Conservation (phyloP, 257 asterid species). For the Leonotis leonurus region DNA sequence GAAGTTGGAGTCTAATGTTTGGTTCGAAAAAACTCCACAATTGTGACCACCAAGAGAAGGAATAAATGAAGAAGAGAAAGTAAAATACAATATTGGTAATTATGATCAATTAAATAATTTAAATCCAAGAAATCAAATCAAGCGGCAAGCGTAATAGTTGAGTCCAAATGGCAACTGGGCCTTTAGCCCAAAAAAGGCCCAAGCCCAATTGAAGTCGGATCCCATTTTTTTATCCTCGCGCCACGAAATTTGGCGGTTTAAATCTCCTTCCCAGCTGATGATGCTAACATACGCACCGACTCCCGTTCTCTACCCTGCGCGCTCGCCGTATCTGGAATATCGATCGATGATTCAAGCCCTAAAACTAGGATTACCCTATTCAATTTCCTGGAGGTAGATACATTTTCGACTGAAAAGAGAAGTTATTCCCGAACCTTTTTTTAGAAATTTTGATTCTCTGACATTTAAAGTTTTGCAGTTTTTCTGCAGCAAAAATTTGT, state of each 20-base stretch:
- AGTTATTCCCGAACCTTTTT: neutral
- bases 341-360: conserved; percentile 50
- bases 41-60: too few species aligned
- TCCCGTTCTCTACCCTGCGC: conserved; percentile 12
- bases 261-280: neutral
- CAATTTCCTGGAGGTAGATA: conserved; percentile 23
- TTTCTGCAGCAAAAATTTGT: conserved; percentile 30
- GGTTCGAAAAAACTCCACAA: too few species aligned
- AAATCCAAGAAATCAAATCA: too few species aligned
- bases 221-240: conserved; percentile 7
- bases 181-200: neutral
- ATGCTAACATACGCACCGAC: conserved; percentile 17
- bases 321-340: conserved; percentile 5
- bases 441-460: conserved; percentile 2
- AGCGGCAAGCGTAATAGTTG: too few species aligned
- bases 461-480: conserved; percentile 24
- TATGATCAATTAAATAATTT: too few species aligned
- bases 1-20: too few species aligned
- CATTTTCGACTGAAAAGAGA: neutral
- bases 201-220: neutral
- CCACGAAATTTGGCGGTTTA: conserved; percentile 15
- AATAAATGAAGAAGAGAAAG: too few species aligned
- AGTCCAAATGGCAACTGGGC: too few species aligned
- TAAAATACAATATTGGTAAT: too few species aligned
- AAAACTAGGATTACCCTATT: conserved; percentile 35